Percentiles rank a stretch among this genome's conserved stretches.
Conservation (phyloP, 23 red algal genomes). For the Pyropia yezoensis region DNA sequence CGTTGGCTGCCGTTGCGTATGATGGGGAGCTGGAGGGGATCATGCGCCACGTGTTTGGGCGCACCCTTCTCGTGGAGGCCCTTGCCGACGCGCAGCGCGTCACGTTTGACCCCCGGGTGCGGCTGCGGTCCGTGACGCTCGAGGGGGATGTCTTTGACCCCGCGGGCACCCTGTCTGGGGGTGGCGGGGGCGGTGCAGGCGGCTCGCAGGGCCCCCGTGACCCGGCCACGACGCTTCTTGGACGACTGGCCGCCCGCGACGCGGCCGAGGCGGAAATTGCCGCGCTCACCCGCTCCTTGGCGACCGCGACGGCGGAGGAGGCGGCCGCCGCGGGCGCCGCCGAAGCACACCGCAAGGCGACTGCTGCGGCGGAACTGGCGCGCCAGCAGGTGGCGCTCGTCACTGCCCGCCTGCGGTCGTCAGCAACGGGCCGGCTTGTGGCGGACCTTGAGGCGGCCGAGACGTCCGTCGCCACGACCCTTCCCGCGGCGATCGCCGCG, state of each 20-base stretch:
- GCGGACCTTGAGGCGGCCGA: too few species aligned
- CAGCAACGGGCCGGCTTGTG: too few species aligned
- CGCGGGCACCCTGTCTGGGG: conserved; percentile 80
- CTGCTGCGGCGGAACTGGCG: too few species aligned
- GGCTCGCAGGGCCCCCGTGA: conserved; percentile 10
- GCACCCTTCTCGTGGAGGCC: conserved; percentile 61
- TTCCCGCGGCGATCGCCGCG: too few species aligned
- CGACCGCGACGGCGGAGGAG: too few species aligned
- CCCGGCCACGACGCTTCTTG: background rate
- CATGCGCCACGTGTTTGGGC: conserved; percentile 89
- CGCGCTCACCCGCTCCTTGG: too few species aligned
- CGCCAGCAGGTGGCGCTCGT: too few species aligned
- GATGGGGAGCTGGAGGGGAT: conserved; percentile 59
- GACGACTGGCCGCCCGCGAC: background rate
- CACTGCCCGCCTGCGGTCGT: too few species aligned
- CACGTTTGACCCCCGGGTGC: conserved; percentile 58
- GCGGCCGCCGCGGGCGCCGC: too few species aligned
- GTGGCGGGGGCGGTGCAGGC: conserved; percentile 13
- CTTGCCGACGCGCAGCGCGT: conserved; percentile 70
- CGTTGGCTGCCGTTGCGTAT: conserved; percentile 58
- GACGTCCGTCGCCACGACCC: too few species aligned
- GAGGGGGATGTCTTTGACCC: conserved; percentile 95
- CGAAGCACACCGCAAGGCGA: too few species aligned
- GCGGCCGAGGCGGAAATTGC: too few species aligned
- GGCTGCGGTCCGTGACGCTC: conserved; percentile 67